phyloP scores from a whole-genome alignment of 2,329 filamentous ascomycete genomes.

The Aspergillus sojae region DNA sequence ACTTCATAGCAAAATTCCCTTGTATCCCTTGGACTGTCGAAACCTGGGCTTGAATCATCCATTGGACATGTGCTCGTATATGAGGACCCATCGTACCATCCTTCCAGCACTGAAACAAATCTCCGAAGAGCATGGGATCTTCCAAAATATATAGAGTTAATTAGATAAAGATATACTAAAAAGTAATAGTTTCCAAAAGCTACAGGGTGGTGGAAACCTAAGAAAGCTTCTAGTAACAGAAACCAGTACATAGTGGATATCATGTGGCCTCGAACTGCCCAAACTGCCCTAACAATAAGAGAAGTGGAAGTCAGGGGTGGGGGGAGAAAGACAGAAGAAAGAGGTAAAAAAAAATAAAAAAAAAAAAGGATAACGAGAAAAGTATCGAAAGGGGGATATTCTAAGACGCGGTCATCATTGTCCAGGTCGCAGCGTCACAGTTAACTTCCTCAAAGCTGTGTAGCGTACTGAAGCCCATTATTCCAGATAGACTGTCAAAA shows the following conservation, averaged over 20 bases:
- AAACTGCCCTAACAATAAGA: background rate
- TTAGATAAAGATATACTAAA: background rate
- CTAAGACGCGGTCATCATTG: slow-evolving; percentile 51
- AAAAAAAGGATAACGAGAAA: slow-evolving; percentile 5
- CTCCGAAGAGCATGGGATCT: background rate
- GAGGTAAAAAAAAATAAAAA: background rate
- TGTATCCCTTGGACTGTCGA: background rate
- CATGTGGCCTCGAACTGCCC: slow-evolving; percentile 6
- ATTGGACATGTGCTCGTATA: background rate
- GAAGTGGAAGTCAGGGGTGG: background rate
- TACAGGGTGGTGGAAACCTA: background rate
- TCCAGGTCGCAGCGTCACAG: slow-evolving; percentile 66
- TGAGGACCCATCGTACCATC: background rate
- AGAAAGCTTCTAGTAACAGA: slow-evolving; percentile 2
- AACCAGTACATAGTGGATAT: slow-evolving; percentile 18
- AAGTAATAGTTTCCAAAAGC: background rate
- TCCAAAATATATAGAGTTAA: background rate
- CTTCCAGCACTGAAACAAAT: background rate
- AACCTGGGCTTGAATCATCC: background rate
- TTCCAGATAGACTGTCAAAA: slow-evolving; percentile 68
- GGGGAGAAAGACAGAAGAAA: background rate
- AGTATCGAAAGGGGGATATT: slow-evolving; percentile 9
- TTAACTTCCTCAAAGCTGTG: slow-evolving; percentile 83
- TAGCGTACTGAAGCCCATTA: slow-evolving; percentile 77
- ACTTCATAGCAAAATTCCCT: background rate